These are phyloP conservation scores for Aspergillus udagawae DNA, from an alignment of 2,329 filamentous ascomycete genomes.

Conservation along the genomic window DNA sequence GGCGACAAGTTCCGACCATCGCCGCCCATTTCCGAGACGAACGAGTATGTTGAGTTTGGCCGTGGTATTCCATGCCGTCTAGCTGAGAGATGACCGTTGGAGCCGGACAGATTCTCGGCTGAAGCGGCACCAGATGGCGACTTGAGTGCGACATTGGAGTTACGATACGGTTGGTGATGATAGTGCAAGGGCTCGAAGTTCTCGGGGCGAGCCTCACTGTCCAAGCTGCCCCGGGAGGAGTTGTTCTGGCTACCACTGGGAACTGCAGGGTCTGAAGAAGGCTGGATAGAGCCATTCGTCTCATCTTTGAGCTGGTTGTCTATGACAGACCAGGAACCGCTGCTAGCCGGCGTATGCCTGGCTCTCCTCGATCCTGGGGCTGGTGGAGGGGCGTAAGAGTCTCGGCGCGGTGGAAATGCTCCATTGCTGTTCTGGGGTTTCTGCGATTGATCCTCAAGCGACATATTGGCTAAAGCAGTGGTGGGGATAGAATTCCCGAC, in stretches of 20 bases:
- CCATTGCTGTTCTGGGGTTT: constrained; percentile 14
- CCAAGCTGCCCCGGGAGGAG: constrained; percentile 35
- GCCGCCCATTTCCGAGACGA: constrained; percentile 63
- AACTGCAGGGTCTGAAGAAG: constrained; percentile 24
- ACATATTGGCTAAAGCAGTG: constrained; percentile 23
- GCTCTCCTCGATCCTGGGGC: constrained; percentile 11
- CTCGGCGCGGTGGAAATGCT: constrained; percentile 21
- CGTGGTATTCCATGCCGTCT: constrained; percentile 50
- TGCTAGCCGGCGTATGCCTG: constrained; percentile 31
- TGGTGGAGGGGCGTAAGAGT: constrained; percentile 19
- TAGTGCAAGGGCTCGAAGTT: constrained; percentile 49
- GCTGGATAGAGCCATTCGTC: constrained; percentile 12
- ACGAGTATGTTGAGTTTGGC: constrained; percentile 73
- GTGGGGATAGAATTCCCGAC: constrained; percentile 21
- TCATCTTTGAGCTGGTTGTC: constrained; percentile 25
- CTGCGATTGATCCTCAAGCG: constrained; percentile 20
- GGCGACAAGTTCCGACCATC: constrained; percentile 59
- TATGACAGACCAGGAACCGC: constrained; percentile 33
- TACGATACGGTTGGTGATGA: constrained; percentile 47
- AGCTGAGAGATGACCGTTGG: constrained; percentile 62
- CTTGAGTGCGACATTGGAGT: constrained; percentile 22
- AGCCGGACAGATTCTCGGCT: constrained; percentile 47
- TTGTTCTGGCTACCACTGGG: constrained; percentile 22
- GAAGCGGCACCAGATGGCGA: constrained; percentile 29
- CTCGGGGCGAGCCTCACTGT: constrained; percentile 32